Evolutionary conservation across 2,329 filamentous ascomycete genomes (phyloP).

Genomic region (Decorospora gaudefroyi): DNA sequence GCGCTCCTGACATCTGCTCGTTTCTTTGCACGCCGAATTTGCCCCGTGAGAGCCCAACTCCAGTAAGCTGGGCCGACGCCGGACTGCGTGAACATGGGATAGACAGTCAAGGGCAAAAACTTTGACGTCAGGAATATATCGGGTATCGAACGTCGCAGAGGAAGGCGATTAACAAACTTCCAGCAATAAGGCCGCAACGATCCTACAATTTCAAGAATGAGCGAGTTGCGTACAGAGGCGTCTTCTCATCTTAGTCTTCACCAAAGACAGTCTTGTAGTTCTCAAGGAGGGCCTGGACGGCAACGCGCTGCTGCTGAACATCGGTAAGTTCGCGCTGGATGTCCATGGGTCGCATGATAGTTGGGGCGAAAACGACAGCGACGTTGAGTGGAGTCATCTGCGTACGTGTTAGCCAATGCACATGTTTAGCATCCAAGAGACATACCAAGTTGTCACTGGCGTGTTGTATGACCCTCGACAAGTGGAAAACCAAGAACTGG

Average conservation of each 20-base stretch:
- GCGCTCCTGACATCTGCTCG: neutral
- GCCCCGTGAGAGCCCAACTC: neutral
- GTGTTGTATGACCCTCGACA: conserved; percentile 80
- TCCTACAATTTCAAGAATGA: neutral
- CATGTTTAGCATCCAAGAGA: conserved; percentile 11
- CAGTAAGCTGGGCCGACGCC: neutral
- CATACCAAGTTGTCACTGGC: conserved; percentile 82
- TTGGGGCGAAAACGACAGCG: conserved; percentile 95
- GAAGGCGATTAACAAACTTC: neutral
- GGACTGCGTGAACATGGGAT: neutral
- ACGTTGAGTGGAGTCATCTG: conserved; percentile 96
- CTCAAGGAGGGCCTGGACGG: conserved; percentile 91
- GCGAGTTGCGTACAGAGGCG: neutral
- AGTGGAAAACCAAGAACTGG: conserved; percentile 91
- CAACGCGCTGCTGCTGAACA: conserved; percentile 89
- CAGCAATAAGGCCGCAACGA: neutral
- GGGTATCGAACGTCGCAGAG: neutral
- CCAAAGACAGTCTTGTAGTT: conserved; percentile 80
- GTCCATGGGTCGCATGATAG: conserved; percentile 89
- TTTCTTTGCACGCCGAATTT: neutral
- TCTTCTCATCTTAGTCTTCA: conserved; percentile 31
- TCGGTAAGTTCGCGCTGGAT: conserved; percentile 95
- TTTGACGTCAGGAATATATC: too few relatives aligned
- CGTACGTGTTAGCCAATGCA: conserved; percentile 19
- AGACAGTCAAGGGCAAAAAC: too few relatives aligned